Evolutionary conservation across 345 rosid species (phyloP), one percentile per base, ranked within the genome.

Genomic region (Eucalyptus albens): DNA sequence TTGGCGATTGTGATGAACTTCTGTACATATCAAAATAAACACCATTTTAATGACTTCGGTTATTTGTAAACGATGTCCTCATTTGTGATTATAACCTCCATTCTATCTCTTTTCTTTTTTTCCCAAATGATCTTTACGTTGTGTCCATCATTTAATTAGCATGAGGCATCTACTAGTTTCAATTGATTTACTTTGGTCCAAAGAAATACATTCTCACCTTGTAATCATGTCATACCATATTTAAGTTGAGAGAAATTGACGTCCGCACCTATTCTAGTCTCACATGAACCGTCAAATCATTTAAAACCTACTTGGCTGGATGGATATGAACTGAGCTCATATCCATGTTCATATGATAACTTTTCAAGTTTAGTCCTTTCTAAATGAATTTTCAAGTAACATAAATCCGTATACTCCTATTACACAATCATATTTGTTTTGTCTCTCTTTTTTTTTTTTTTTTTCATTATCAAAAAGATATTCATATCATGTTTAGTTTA

Each of bases 261-360:
- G 3, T 65, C 37, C 5, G 0, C 37, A 65, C 72, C 19, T 65
- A 13, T 8, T 16, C 10, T 8, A 6, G 10, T 7, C 80, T 67
- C 12, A 69, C 12, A 69, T 17, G 7, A 69, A 69, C 31, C 13
- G 7, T 69, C 21, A 69, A 2, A 69, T 69, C 24, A 69, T 9
- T 16, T 69, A 33, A 17, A 9, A 33, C 44, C 44, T 69, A 69
- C 13, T 31, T 4, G 2, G 11, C 3, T 21, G 11, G 59, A 53
- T 21, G 80, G 40, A 17, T 67, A 31, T 17, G 21, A 69, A 8
- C 81, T 1, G 4, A 40, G 81, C 24, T 69, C 24, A 69, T 33
- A 17, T 67, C 11, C 1, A 0, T 16, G 77, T 15, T n/a, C 19
- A 15, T 5, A 15, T 67, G 17, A n/a, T n/a, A n/a, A 65, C 21